Percentiles rank a stretch among this genome's conserved stretches.
phyloP scores from a whole-genome alignment of 768 basidiomycete genomes.

The Tulasnella sp. region DNA sequence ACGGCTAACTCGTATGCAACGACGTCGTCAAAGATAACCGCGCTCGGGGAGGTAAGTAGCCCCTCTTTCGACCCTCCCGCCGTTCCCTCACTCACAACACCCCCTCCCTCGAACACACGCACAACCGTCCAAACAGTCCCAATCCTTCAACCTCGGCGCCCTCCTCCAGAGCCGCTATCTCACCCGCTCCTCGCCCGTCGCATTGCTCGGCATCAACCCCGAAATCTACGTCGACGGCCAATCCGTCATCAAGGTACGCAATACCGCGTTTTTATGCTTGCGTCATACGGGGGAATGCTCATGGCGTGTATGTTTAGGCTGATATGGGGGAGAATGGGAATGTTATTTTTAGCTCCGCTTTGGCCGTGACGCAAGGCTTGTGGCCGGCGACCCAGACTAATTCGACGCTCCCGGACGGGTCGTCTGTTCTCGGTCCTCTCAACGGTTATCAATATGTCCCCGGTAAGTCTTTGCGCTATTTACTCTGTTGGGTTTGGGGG shows the following conservation, averaged over 20 bases:
- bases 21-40: too few relatives aligned
- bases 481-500: not conserved
- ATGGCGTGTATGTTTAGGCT: too few relatives aligned
- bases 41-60: too few relatives aligned
- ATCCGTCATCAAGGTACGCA: slow-evolving; percentile 47
- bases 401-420: slow-evolving; percentile 43
- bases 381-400: slow-evolving; percentile 43
- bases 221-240: slow-evolving; percentile 38
- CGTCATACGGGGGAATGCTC: too few relatives aligned
- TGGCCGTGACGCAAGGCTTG: slow-evolving; percentile 56
- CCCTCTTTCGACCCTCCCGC: too few relatives aligned
- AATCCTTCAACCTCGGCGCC: slow-evolving; percentile 47
- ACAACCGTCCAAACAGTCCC: too few relatives aligned
- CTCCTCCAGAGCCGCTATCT: slow-evolving; percentile 43
- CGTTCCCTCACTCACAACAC: too few relatives aligned
- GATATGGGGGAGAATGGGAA: slow-evolving; percentile 58
- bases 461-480: slow-evolving; percentile 29
- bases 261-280: not conserved
- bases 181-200: slow-evolving; percentile 39
- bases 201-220: slow-evolving; percentile 33
- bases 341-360: slow-evolving; percentile 53
- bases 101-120: too few relatives aligned
- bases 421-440: slow-evolving; percentile 45
- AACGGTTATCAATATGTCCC: slow-evolving; percentile 73
- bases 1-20: too few relatives aligned